Base-by-base conservation (phyloP, 768 basidiomycete species). In the Mycena capillaripes region DNA sequence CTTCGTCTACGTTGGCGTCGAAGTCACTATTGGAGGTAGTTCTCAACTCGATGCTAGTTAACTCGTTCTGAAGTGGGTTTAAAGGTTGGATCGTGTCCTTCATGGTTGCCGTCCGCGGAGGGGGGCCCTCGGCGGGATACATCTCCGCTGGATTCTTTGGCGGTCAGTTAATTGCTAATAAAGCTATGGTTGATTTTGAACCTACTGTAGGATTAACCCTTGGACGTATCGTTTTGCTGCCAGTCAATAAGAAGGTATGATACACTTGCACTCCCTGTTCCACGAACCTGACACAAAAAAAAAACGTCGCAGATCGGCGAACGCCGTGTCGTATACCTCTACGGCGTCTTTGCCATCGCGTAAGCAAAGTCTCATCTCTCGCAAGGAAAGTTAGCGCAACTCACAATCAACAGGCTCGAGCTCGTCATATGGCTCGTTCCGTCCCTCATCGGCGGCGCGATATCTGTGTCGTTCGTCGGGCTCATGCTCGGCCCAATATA, bases 401-500 rank as follows among this genome's bases (percentile, higher is more conserved):
- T 38, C 36, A 65, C 38, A 66, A 10, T 29, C 16, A 42, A 50
- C 58, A 86, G 87, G 16, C 82, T 91, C 38, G 85, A 91, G 75
- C 64, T 90, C 25, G 71, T 88, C 16, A 78, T 90, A 52, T 91
- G 90, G 89, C 80, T 86, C 48, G 83, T 86, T 0, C 86, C 86
- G 30, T 85, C 83, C 21, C 77, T 90, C 40, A 79, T 89, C 25
- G 87, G 84, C 12, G 84, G 84, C 67, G 89, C 85, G 1, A 81
- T 90, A 10, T 84, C 86, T 0, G 81, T 89, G 56, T 81, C 86
- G 2, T 59, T 89, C 36, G 78, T 88, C 23, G 91, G 90, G 21
- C 23, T 89, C 8, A 68, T 89, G 32, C 77, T 91, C 34, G 90
- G 89, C 0, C 90, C 89, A 7, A 84, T 90, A 77, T 90, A 88